Base-by-base conservation (phyloP, 2,329 filamentous ascomycete species). In the Pestalotiopsis fici region DNA sequence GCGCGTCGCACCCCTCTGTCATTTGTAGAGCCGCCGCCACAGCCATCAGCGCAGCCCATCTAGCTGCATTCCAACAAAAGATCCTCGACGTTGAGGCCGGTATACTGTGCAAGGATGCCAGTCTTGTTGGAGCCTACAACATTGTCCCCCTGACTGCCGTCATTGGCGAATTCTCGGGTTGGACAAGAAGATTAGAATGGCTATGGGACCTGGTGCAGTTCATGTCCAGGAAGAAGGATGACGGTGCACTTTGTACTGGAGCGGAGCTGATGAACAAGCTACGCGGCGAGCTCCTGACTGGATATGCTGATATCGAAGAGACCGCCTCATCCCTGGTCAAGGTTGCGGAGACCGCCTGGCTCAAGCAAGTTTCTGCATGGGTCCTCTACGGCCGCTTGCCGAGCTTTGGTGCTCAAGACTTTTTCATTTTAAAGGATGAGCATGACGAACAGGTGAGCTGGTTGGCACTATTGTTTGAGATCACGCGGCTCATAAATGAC, bases 141-240 rank as follows among this genome's bases (percentile, higher is more conserved):
- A 97, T 97, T 69, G 95, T 98, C 25, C 95, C 96, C 2, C 81
- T 99, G 72, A 97, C 96, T 62, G 91, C 91, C 1, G 87, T 98
- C 23, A 90, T 97, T 31, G 88, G 87, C 4, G 92, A 96, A 75
- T 98, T 98, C 74, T 90, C 91, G n/a, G 91, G 88, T 56, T 98
- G 95, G 95, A 92, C 87, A 59, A 87, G 93, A 73, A 86, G 90
- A 43, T 87, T 98, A 84, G 91, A 95, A 74, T 98, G 95, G 94
- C 85, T 98, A 23, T 93, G 91, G 90, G 86, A 89, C 37, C 81
- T 95, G 60, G 87, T 88, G 39, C 86, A 87, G 72, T 93, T 92
- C 72, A 93, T 98, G 78, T 79, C 88, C 64, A 71, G 76, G 65
- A 75, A 75, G 68, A 39, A 31, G n/a, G 78, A 78, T 64, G 76